A percentile compares a stretch with the other conserved stretches of the same genome.
Conservation (phyloP, 495 filamentous ascomycete genomes). For the Penicillium roqueforti region DNA sequence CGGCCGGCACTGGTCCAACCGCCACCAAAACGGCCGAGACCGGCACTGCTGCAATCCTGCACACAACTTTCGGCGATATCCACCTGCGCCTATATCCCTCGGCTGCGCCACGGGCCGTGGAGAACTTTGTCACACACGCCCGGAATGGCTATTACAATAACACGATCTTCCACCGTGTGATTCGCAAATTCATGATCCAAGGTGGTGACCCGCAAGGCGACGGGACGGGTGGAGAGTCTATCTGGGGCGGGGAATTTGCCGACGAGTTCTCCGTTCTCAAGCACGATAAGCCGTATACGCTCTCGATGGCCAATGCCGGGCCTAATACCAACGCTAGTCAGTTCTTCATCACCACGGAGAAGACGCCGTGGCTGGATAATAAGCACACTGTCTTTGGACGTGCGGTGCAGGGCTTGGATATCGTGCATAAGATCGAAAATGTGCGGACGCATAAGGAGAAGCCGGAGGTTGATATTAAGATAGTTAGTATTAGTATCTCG, state of each 20-base stretch:
- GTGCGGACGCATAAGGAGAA: slow-evolving; percentile 88
- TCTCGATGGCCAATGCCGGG: slow-evolving; percentile 96
- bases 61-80: slow-evolving; percentile 94
- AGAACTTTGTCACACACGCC: slow-evolving; percentile 94
- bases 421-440: slow-evolving; percentile 97
- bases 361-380: slow-evolving; percentile 91
- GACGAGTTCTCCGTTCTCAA: slow-evolving; percentile 90
- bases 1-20: slow-evolving; percentile 36
- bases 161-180: slow-evolving; percentile 95
- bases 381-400: slow-evolving; percentile 97
- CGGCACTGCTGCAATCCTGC: slow-evolving; percentile 76
- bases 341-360: slow-evolving; percentile 98
- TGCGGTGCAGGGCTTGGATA: slow-evolving; percentile 82
- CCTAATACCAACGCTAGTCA: slow-evolving; percentile 77
- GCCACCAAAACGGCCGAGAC: slow-evolving; percentile 61
- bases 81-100: slow-evolving; percentile 90
- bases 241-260: slow-evolving; percentile 94
- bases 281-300: slow-evolving; percentile 93
- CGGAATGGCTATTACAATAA: slow-evolving; percentile 92
- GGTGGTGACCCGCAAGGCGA: slow-evolving; percentile 91
- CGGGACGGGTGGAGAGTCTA: slow-evolving; percentile 91
- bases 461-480: slow-evolving; percentile 95
- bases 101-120: slow-evolving; percentile 91
- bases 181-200: slow-evolving; percentile 97
- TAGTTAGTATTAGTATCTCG: slow-evolving; percentile 70